Evolutionary conservation across 2,329 filamentous ascomycete species (phyloP), one percentile per base, ranked within the genome.

Genomic region (Aureobasidium leucospermi): DNA sequence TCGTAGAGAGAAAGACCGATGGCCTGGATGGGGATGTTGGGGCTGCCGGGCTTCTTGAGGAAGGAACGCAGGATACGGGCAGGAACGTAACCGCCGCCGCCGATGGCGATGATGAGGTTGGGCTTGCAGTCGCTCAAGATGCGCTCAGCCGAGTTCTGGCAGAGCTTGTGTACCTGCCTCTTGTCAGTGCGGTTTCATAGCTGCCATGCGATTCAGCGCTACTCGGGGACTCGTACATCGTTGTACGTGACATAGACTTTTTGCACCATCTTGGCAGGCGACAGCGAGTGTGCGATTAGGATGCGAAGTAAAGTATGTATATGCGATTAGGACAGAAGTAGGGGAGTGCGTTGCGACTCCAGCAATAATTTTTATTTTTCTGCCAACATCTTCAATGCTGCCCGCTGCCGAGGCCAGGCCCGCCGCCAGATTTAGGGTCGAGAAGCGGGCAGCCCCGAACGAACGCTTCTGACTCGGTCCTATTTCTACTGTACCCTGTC

Each of bases 1-100:
- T 99, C 94, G 81, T 99, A 99, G 59, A 99, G 86, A 23, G 93
- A 97, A 65, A 99, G 87, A 51, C 94, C 94, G 74, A 99, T 99
- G 65, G 94, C 94, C 82, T 99, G 94, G 76, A 99, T 99, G 66
- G 94, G 93, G 70, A 99, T 99, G 79, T 99, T 99, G 76, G 91
- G 86, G 63, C 81, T 83, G 67, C 88, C 90, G 62, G 89, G 82
- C 72, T 85, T 84, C 82, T 96, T 96, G 74, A 99, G 88, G 81
- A 99, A 99, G 19, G 94, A 97, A 79, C 94, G 90, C 65, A 99
- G 84, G 74, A 99, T 99, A 68, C 94, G 89, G 47, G 94, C 94
- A 63, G 94, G 94, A 42, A 99, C 91, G 76, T 96, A 99, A 69
- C 94, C 94, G 69, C 94, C 94, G 65, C 94, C 94, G 68, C 94